Evolutionary conservation across 768 basidiomycete genomes (phyloP), one percentile per base, ranked within the genome.

Genomic region (Suillus cothurnatus): DNA sequence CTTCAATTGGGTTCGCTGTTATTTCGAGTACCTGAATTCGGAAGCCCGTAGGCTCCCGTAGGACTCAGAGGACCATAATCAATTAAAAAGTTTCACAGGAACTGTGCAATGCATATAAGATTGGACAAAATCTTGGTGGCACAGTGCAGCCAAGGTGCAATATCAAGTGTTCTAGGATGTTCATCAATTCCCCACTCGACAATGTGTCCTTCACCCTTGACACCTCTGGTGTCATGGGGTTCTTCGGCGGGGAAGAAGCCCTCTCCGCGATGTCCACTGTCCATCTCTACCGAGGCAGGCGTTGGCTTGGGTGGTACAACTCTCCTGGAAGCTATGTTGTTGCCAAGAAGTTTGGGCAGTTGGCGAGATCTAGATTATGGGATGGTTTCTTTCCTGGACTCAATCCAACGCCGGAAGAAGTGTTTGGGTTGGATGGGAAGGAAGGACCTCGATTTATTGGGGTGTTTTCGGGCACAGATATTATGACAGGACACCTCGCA

Each of bases 221-320:
- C 58, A 53, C 72, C 0, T 72, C 73, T 15, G 78, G 79, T 7
- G 71, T 79, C 9, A 77, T 73, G 11, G 77, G 78, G 4, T 75
- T 79, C 55, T 79, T 79, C 34, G 79, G 79, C 57, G 78, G 79
- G 15, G 77, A 79, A 55, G 78, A 80, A 45, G 78, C 77, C 5
- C 70, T 80, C 38, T 70, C 78, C 7, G 78, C 78, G 21, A 80
- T 80, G 77, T 67, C 76, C 12, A 72, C 75, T 45, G 72, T 79
- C 3, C 77, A 79, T 60, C 58, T 79, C 11, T 76, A 72, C 65
- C 34, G 61, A 31, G 76, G 74, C 3, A 70, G 77, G 64, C 70
- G 34, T 52, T 80, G 72, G 74, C 43, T 79, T 3, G 78, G 79
- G 15, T 79, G 74, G 76, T 77, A 80, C 61, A 80, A 79, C 52